These are phyloP conservation scores for Blastomyces gilchristii DNA, from an alignment of 2,329 filamentous ascomycete species.

Conservation along the genomic window DNA sequence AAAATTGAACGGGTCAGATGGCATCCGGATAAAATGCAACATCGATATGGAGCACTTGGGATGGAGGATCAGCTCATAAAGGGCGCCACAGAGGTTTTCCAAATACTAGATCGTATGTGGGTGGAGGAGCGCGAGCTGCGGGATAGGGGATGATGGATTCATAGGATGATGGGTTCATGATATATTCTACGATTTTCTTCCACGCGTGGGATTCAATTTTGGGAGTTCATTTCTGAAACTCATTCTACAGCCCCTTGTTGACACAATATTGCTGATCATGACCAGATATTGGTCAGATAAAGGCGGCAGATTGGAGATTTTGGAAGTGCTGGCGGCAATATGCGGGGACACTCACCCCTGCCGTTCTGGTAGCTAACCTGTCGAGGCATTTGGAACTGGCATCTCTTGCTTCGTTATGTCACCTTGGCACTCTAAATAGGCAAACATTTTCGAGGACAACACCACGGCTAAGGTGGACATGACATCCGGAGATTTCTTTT, in stretches of 20 bases:
- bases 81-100: slow-evolving; percentile 80
- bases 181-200: not conserved
- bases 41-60: slow-evolving; percentile 60
- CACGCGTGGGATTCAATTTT: not conserved
- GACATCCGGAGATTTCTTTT: not conserved
- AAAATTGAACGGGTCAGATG: slow-evolving; percentile 83
- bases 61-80: slow-evolving; percentile 64
- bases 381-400: not conserved
- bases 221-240: too few species aligned
- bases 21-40: slow-evolving; percentile 98
- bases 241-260: too few species aligned
- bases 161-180: too few species aligned
- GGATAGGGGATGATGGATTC: slow-evolving; percentile 1
- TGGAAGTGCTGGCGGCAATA: too few species aligned
- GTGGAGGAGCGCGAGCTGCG: slow-evolving; percentile 43
- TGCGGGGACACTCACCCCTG: not conserved
- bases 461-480: not conserved
- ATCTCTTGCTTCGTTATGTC: not conserved
- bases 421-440: not conserved
- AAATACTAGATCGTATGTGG: slow-evolving; percentile 78
- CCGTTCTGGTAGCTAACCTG: not conserved
- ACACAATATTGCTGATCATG: too few species aligned
- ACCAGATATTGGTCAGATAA: too few species aligned
- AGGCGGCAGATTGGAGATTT: too few species aligned
- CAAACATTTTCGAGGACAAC: not conserved